Evolutionary conservation across 352 stramenopile genomes (phyloP).

Genomic region (Discostella stelligera): DNA sequence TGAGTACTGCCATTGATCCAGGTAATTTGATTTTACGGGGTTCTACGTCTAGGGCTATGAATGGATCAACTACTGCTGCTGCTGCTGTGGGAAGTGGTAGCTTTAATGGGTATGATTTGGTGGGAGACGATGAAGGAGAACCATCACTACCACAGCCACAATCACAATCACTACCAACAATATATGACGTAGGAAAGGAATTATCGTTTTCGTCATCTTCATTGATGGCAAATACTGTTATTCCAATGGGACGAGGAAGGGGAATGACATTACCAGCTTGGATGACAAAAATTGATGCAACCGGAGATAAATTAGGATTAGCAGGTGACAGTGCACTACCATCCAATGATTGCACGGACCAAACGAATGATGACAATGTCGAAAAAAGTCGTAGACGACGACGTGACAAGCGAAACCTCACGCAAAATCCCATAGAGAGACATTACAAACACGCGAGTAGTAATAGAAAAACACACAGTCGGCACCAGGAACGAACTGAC

Average conservation of each 20-base stretch:
- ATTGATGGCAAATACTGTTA: too few species aligned
- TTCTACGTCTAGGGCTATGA: background rate
- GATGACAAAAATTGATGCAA: constrained; percentile 52
- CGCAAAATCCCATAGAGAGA: constrained; percentile 6
- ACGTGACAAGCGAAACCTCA: constrained; percentile 1
- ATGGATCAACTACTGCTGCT: background rate
- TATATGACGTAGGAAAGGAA: too few species aligned
- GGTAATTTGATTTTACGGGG: constrained; percentile 41
- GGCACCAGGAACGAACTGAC: constrained; percentile 1
- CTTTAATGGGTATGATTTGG: constrained; percentile 61
- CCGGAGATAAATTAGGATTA: constrained; percentile 23
- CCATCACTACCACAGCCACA: constrained; percentile 2
- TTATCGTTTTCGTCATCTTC: too few species aligned
- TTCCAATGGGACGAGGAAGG: constrained; percentile 56
- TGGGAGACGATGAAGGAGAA: constrained; percentile 67
- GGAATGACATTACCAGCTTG: constrained; percentile 70
- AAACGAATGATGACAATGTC: constrained; percentile 2
- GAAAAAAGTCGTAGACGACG: constrained; percentile 9
- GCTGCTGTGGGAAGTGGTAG: background rate
- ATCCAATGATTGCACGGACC: background rate
- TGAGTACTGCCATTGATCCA: constrained; percentile 64
- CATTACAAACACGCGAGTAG: constrained; percentile 9
- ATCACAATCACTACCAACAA: too few species aligned
- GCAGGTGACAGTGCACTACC: background rate
- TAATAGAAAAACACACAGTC: background rate